These are phyloP conservation scores for Macrocybe gigantea DNA, from an alignment of 768 basidiomycete species.

Conservation along the genomic window DNA sequence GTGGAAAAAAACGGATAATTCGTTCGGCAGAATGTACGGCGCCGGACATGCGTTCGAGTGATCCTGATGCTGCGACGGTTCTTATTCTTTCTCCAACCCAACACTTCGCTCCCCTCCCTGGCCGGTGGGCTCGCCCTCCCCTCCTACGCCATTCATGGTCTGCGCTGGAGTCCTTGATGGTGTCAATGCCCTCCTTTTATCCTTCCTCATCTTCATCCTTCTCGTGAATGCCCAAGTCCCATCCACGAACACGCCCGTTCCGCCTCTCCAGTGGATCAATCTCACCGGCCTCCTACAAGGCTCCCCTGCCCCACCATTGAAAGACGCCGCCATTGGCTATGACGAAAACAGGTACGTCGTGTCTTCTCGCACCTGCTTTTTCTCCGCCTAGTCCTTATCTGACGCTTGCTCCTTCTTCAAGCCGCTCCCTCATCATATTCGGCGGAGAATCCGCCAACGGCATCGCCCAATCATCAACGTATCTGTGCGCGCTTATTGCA, in stretches of 20 bases:
- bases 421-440: constrained; percentile 62
- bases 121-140: constrained; percentile 13
- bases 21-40: no score
- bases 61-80: no score
- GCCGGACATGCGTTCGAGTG: no score
- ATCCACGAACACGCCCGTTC: constrained; percentile 47
- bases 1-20: no score
- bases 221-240: constrained; percentile 37
- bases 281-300: constrained; percentile 52
- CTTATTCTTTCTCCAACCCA: constrained; percentile 4
- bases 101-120: constrained; percentile 5
- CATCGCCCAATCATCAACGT: constrained; percentile 57
- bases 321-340: constrained; percentile 67
- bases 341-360: constrained; percentile 35
- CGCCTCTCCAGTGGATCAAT: constrained; percentile 75
- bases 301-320: constrained; percentile 50
- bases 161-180: no score
- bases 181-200: constrained; percentile 18
- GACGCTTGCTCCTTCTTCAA: constrained; percentile 28
- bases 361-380: constrained; percentile 1
- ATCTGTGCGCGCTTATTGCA: constrained; percentile 42
- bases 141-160: no score
- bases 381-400: not conserved
- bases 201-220: constrained; percentile 15
- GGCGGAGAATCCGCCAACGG: constrained; percentile 70